Percentiles rank a stretch among this genome's conserved stretches.
These are phyloP conservation scores for Coniochaeta hoffmannii DNA, from an alignment of 2,329 filamentous ascomycete species.

Conservation along the genomic window DNA sequence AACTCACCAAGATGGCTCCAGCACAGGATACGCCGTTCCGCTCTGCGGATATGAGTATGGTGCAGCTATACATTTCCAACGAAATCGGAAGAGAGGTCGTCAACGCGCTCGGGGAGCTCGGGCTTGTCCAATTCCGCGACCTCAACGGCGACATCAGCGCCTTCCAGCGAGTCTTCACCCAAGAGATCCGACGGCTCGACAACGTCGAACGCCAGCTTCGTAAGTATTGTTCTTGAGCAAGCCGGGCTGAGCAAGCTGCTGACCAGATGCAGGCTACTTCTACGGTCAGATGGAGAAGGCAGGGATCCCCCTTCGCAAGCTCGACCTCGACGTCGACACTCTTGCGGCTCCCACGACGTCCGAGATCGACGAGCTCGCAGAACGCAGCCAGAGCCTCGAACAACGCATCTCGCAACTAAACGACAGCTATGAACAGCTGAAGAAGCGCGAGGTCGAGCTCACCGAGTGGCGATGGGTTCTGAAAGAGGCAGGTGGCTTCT, in stretches of 20 bases:
- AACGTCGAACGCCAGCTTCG: conserved; percentile 97
- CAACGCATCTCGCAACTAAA: conserved; percentile 86
- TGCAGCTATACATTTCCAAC: conserved; percentile 98
- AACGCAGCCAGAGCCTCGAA: conserved; percentile 87
- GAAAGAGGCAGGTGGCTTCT: conserved; percentile 93
- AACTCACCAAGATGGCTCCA: conserved; percentile 47
- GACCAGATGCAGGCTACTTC: conserved; percentile 65
- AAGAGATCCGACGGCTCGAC: conserved; percentile 93
- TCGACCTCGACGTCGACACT: conserved; percentile 83
- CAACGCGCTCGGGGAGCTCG: conserved; percentile 90
- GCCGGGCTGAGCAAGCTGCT: neutral
- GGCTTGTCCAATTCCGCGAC: conserved; percentile 94
- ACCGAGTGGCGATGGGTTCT: conserved; percentile 98
- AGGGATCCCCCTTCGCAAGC: conserved; percentile 75
- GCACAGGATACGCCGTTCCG: conserved; percentile 93
- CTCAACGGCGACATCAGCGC: conserved; percentile 88
- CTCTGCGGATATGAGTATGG: conserved; percentile 99
- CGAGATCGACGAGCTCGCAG: conserved; percentile 92
- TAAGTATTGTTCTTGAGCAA: conserved; percentile 45
- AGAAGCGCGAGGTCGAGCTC: conserved; percentile 94
- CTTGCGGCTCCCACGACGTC: conserved; percentile 83
- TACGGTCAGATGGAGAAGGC: conserved; percentile 93
- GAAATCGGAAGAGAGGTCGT: conserved; percentile 98
- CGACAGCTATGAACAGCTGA: conserved; percentile 96
- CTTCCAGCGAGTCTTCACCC: conserved; percentile 95